phyloP scores from a whole-genome alignment of 768 basidiomycete species.

The Naganishia friedmannii region DNA sequence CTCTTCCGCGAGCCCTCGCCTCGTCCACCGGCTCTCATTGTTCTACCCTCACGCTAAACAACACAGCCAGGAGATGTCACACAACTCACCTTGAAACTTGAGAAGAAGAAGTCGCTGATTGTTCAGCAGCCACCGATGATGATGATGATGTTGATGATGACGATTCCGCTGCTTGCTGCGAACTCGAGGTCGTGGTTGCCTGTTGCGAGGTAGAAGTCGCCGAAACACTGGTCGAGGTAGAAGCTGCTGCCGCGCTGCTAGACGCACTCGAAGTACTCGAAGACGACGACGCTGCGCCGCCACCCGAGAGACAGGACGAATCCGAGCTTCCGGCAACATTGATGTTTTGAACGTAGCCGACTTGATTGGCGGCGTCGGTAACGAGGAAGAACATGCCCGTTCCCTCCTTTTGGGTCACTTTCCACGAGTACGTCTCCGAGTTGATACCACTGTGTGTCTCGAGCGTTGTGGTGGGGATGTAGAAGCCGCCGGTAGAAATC shows the following conservation, averaged over 20 bases:
- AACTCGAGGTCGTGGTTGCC: conserved; percentile 22
- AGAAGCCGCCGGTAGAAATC: conserved; percentile 46
- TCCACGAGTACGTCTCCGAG: conserved; percentile 36
- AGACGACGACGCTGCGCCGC: conserved; percentile 26
- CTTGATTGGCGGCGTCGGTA: conserved; percentile 40
- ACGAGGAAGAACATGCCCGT: conserved; percentile 44
- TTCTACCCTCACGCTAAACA: background rate
- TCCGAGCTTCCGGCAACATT: conserved; percentile 36
- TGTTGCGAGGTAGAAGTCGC: background rate
- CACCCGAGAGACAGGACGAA: conserved; percentile 34
- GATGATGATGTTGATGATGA: background rate
- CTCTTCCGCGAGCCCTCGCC: background rate
- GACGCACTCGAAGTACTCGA: background rate
- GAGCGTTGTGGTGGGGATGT: conserved; percentile 40
- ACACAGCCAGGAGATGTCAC: background rate
- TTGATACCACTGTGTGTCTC: conserved; percentile 32
- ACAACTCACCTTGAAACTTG: background rate
- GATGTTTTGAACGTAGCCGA: conserved; percentile 46
- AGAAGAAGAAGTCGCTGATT: background rate
- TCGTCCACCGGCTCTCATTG: too few species aligned
- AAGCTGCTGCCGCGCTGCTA: background rate
- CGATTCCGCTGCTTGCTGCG: background rate
- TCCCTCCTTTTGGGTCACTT: conserved; percentile 37
- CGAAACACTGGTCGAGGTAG: too few species aligned
- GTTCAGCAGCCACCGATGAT: background rate